Evolutionary conservation across 805 yeast genomes (phyloP), one percentile per base, ranked within the genome.

Genomic region (Cyberlindnera veronae): DNA sequence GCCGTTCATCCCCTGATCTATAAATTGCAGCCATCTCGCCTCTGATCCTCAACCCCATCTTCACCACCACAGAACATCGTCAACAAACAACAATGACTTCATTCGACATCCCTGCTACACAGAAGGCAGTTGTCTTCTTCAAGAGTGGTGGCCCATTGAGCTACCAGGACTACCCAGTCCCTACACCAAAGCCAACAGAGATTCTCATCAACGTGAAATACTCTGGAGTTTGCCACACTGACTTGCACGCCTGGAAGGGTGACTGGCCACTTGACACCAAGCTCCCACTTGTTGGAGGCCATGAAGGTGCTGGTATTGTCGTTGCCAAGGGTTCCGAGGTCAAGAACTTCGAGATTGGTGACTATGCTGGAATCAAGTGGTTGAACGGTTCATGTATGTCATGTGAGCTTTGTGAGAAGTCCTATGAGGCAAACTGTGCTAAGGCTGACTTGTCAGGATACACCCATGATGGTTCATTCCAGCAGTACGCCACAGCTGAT

Each of bases 231-330:
- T 77, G 82, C 55, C 82, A 77, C 62, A 76, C 82, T 9, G 82
- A 77, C 57, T 65, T 76, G 54, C 82, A 77, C 57, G 82, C 81
- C 31, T 77, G 80, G 55, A 44, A 50, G 20, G 55, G 80, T 48
- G 82, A 77, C 54, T 77, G 81, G 82, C 81, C 81, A 37, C 60
- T 76, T 52, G 66, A 58, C 21, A 68, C 72, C 46, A 77, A 76
- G 54, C 67, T 78, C 52, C 84, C 84, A 29, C 67, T 79, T 53
- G 81, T 79, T 32, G 84, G 84, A 54, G 84, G 84, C 56, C 84
- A 79, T 63, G 84, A 79, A 64, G 84, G 84, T 68, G 82, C 83
- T 32, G 84, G 84, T 64, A 71, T 74, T 27, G 84, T 79, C 46
- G 84, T 79, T 45, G 82, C 74, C 36, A 64, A 69, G 60, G 84